Base-by-base conservation (phyloP, 371 early-diverging fungal genomes). In the Synchytrium microbalum region DNA sequence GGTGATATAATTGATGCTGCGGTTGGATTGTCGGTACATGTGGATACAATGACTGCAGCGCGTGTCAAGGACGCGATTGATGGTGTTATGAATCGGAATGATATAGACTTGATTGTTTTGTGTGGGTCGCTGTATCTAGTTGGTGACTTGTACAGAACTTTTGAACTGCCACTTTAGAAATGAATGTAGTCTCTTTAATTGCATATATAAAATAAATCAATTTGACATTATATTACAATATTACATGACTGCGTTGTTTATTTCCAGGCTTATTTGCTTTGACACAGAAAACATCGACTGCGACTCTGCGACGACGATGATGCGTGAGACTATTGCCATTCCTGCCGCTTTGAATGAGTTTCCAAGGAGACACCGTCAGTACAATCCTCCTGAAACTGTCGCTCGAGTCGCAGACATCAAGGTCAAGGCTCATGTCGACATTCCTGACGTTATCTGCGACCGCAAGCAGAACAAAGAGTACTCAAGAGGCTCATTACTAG, bases 111-210 rank as follows among this genome's bases (percentile, higher is more conserved):
- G 5, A 79, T 87, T 13, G 87, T 90, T 1, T 65, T 91, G 0
- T 91, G 90, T 72, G 94, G 94, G 5, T 91, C 91, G 3, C 76
- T 92, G 25, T 93, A 93, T 67, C 74, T 93, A n/a, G 88, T 87
- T 2, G 87, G 91, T 24, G 89, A 91, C 64, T 72, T 90, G 51
- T 88, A 70, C 54, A 38, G 19, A 38, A 19, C 46, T 38, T 38
- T 10, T 38, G 19, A 19, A 10, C 46, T 38, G 10, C 46, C 46
- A 19, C 5, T 19, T 5, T 38, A 38, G 46, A 10, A n/a, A n/a
- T n/a, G n/a, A n/a, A n/a, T n/a, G n/a, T n/a, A n/a, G n/a, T n/a
- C n/a, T n/a, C n/a, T n/a, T n/a, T n/a, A n/a, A n/a, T n/a, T n/a
- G n/a, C n/a, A n/a, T n/a, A n/a, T n/a, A n/a, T n/a, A n/a, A n/a